Percentiles rank a stretch among this genome's conserved stretches.
Conservation (phyloP, 1,284 basidiomycete genomes). For the Ganoderma multipileum region DNA sequence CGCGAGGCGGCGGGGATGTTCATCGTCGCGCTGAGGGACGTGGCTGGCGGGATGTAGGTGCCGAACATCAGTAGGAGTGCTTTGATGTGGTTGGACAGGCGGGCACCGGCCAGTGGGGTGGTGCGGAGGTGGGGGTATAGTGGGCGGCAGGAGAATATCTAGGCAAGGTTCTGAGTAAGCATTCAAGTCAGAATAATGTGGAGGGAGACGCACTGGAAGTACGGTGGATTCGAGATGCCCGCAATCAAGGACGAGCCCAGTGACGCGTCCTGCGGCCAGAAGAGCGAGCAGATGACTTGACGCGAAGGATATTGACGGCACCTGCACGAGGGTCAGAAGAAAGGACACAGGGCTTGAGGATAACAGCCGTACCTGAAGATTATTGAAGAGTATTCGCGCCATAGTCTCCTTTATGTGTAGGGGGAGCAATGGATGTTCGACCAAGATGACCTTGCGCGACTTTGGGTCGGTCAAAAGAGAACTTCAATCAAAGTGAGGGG, state of each 20-base stretch:
- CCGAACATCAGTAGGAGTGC: conserved; percentile 83
- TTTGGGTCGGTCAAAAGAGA: conserved; percentile 93
- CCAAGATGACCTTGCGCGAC: conserved; percentile 89
- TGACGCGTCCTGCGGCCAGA: conserved; percentile 86
- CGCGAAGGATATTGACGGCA: conserved; percentile 92
- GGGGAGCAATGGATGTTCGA: conserved; percentile 91
- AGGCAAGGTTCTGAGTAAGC: conserved; percentile 1
- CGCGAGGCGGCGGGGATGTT: conserved; percentile 70
- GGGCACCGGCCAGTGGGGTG: conserved; percentile 82
- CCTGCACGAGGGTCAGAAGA: conserved; percentile 50
- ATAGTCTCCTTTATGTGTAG: conserved; percentile 88
- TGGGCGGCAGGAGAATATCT: conserved; percentile 91
- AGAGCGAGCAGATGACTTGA: conserved; percentile 87
- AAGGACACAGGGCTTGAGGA: neutral
- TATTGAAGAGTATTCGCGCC: conserved; percentile 88
- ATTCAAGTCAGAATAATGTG: accelerated
- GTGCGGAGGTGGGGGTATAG: conserved; percentile 82
- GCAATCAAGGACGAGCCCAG: conserved; percentile 91
- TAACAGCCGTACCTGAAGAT: conserved; percentile 72
- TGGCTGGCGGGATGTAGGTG: conserved; percentile 80
- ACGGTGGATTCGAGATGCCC: conserved; percentile 91
- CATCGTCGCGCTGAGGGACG: conserved; percentile 66
- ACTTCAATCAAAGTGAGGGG: conserved; percentile 49
- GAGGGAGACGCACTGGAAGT: conserved; percentile 70
- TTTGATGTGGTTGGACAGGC: conserved; percentile 78